phyloP scores from a whole-genome alignment of 495 filamentous ascomycete species.

The Halenospora varia region DNA sequence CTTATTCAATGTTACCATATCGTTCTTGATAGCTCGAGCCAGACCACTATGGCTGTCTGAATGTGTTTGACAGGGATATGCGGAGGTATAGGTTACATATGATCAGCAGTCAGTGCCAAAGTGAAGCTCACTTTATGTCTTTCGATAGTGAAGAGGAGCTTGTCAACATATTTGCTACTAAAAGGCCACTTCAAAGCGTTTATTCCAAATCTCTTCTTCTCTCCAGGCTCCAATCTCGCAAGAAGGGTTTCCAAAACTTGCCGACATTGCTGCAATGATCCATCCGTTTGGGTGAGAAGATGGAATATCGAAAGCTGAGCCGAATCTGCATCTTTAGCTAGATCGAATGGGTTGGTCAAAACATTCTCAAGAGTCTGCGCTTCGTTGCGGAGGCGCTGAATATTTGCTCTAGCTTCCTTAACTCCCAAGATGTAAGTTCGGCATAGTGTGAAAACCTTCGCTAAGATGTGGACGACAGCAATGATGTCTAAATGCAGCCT shows the following conservation, averaged over 20 bases:
- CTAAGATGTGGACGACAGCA: conserved; percentile 33
- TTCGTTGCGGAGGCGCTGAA: conserved; percentile 5
- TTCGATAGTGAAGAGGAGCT: not conserved
- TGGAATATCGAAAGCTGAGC: not conserved
- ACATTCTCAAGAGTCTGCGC: conserved; percentile 10
- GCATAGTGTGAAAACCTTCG: conserved; percentile 8
- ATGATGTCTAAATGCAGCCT: conserved; percentile 33
- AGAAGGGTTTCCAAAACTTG: conserved; percentile 1
- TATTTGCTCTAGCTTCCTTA: conserved; percentile 12
- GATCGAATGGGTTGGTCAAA: conserved; percentile 4
- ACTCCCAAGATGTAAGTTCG: conserved; percentile 1
- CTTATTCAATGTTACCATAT: not conserved
- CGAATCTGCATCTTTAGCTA: conserved; percentile 1
- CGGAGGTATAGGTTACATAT: not conserved
- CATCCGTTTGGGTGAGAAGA: conserved; percentile 1
- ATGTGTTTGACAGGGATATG: not conserved
- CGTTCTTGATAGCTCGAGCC: not conserved
- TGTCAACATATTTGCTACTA: conserved; percentile 8
- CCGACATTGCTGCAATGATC: conserved; percentile 10
- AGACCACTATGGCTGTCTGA: not conserved
- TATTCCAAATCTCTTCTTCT: conserved; percentile 4
- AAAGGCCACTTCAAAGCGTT: conserved; percentile 15
- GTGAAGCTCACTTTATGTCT: conserved; percentile 5
- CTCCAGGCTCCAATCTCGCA: not conserved
- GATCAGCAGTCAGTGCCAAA: conserved; percentile 5